Evolutionary conservation across 2,329 filamentous ascomycete species (phyloP).

Genomic region (Camillea tinctor): DNA sequence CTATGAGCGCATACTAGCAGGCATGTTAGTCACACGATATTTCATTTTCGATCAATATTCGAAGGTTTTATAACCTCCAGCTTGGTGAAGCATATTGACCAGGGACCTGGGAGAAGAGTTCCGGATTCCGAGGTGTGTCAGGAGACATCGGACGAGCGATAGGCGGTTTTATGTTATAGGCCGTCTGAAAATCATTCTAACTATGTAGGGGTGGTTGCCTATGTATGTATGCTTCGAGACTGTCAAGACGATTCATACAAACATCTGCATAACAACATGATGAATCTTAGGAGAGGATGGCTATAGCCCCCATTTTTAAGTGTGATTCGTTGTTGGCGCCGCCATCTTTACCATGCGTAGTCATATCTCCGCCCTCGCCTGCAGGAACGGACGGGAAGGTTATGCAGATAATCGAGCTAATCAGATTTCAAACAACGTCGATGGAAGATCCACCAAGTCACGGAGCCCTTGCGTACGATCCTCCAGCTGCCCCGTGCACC

Average conservation of each 20-base stretch:
- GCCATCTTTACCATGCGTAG: neutral
- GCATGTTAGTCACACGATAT: neutral
- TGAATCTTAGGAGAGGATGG: neutral
- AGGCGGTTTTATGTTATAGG: neutral
- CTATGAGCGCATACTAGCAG: neutral
- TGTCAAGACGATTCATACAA: neutral
- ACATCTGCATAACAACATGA: neutral
- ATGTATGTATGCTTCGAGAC: neutral
- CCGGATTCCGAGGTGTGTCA: neutral
- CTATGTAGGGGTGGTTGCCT: neutral
- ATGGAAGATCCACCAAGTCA: neutral
- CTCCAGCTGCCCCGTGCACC: neutral
- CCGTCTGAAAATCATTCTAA: neutral
- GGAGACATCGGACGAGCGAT: neutral
- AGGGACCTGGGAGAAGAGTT: neutral
- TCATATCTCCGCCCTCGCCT: neutral
- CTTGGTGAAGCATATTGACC: neutral
- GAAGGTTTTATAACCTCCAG: neutral
- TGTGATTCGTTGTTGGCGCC: neutral
- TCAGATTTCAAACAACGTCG: neutral
- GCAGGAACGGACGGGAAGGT: neutral
- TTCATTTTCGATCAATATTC: neutral
- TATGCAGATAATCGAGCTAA: neutral
- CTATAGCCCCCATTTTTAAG: neutral
- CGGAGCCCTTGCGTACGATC: neutral